Evolutionary conservation across 768 basidiomycete species (phyloP).

Genomic region (Tricholoma flavovirens): DNA sequence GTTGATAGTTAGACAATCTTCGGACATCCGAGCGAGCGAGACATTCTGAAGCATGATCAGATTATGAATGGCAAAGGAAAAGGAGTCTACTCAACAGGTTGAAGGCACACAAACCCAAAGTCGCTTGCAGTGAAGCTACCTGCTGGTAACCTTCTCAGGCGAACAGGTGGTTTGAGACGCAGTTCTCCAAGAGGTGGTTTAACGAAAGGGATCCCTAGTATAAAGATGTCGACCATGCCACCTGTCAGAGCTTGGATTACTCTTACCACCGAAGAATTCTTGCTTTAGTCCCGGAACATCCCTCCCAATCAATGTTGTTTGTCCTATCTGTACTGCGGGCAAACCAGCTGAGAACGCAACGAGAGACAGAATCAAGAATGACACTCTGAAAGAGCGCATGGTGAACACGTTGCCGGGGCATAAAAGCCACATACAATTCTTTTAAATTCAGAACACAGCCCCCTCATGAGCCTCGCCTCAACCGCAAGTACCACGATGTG

Average conservation of each 20-base stretch:
- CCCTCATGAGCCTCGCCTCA: too few species aligned
- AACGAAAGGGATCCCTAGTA: constrained; percentile 47
- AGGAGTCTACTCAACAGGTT: constrained; percentile 26
- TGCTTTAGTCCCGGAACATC: constrained; percentile 28
- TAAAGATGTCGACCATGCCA: constrained; percentile 1
- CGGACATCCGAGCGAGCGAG: constrained; percentile 34
- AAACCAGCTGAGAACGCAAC: constrained; percentile 1
- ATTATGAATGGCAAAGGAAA: neutral
- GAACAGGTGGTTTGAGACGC: constrained; percentile 40
- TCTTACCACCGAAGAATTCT: constrained; percentile 45
- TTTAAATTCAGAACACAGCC: too few species aligned
- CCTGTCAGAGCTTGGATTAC: neutral
- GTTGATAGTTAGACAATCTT: constrained; percentile 59
- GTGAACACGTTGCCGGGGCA: too few species aligned
- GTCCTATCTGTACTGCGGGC: constrained; percentile 32
- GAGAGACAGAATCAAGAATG: neutral
- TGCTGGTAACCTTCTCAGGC: constrained; percentile 32
- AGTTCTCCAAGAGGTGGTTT: constrained; percentile 48
- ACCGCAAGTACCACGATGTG: too few species aligned
- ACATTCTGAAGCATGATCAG: constrained; percentile 20
- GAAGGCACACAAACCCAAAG: constrained; percentile 39
- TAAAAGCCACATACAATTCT: too few species aligned
- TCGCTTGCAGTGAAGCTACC: constrained; percentile 38
- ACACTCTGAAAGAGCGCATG: too few species aligned
- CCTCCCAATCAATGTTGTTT: constrained; percentile 30